Conservation (phyloP, 2,329 filamentous ascomycete species). For the Neopestalotiopsis sp. region DNA sequence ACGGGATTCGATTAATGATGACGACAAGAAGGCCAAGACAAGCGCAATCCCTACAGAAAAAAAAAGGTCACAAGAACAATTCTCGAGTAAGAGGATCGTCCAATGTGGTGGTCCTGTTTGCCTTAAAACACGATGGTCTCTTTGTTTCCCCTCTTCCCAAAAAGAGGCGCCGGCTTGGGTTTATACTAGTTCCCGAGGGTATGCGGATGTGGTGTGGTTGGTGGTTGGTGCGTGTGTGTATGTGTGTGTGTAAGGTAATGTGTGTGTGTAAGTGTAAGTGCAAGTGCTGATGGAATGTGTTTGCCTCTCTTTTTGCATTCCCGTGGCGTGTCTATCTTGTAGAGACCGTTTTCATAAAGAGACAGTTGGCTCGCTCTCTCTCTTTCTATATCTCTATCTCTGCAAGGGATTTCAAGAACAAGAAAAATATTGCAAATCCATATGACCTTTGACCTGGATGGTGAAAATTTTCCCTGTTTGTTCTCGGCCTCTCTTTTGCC, state of each 20-base stretch:
- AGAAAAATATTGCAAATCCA: too few species aligned
- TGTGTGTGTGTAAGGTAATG: not conserved
- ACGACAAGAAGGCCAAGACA: not conserved
- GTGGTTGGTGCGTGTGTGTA: not conserved
- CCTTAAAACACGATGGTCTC: not conserved
- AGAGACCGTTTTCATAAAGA: too few species aligned
- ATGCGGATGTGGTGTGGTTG: not conserved
- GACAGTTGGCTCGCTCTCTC: too few species aligned
- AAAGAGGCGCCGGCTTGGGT: not conserved
- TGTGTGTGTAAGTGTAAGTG: not conserved
- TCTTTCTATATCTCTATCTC: too few species aligned
- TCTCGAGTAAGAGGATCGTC: constrained; percentile 2
- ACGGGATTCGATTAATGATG: not conserved
- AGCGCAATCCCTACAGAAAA: not conserved
- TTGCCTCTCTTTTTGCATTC: too few species aligned
- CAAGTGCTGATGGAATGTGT: too few species aligned
- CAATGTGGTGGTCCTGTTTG: not conserved
- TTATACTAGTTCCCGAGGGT: not conserved
- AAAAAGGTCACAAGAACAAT: not conserved
- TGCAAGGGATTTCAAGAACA: too few species aligned
- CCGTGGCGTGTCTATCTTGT: too few species aligned
- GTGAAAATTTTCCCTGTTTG: too few species aligned
- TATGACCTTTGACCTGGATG: too few species aligned
- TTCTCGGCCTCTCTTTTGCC: too few species aligned
- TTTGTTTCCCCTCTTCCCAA: not conserved